phyloP scores from a whole-genome alignment of 2,329 filamentous ascomycete species.

The Emmonsiellopsis sp. region DNA sequence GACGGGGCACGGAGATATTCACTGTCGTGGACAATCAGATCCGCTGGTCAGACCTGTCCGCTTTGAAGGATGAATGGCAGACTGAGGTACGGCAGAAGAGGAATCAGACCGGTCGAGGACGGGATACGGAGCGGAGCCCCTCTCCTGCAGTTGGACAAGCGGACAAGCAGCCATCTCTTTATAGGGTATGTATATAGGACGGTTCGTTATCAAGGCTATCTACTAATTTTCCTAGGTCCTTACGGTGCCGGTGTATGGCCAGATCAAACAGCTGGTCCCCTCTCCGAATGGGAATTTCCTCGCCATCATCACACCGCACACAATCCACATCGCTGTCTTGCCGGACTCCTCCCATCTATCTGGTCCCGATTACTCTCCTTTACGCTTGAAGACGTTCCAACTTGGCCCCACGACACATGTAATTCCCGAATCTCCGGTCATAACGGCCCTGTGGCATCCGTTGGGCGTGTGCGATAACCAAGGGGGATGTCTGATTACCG shows the following conservation, averaged over 20 bases:
- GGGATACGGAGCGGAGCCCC: constrained; percentile 4
- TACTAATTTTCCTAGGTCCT: constrained; percentile 49
- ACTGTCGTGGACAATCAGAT: constrained; percentile 82
- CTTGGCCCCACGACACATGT: constrained; percentile 91
- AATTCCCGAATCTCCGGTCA: constrained; percentile 70
- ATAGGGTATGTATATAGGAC: constrained; percentile 35
- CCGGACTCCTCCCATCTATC: constrained; percentile 71
- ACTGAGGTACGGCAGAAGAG: constrained; percentile 27
- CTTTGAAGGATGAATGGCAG: constrained; percentile 59
- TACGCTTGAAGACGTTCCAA: constrained; percentile 79
- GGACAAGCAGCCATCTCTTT: constrained; percentile 15
- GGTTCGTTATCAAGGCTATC: not conserved
- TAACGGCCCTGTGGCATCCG: constrained; percentile 85
- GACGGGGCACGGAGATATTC: constrained; percentile 78
- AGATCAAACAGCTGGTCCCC: constrained; percentile 75
- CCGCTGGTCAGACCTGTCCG: constrained; percentile 77
- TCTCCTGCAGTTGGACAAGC: not conserved
- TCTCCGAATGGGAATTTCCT: constrained; percentile 76
- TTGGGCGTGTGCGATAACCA: constrained; percentile 58
- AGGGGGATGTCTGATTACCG: constrained; percentile 73
- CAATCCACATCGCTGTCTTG: constrained; percentile 77
- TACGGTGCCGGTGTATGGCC: constrained; percentile 66
- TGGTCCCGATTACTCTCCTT: constrained; percentile 54
- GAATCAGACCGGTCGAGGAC: constrained; percentile 17
- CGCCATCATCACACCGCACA: constrained; percentile 78